A percentile compares a stretch with the other conserved stretches of the same genome.
Conservation (phyloP, 1,284 basidiomycete genomes). For the Malassezia brasiliensis region DNA sequence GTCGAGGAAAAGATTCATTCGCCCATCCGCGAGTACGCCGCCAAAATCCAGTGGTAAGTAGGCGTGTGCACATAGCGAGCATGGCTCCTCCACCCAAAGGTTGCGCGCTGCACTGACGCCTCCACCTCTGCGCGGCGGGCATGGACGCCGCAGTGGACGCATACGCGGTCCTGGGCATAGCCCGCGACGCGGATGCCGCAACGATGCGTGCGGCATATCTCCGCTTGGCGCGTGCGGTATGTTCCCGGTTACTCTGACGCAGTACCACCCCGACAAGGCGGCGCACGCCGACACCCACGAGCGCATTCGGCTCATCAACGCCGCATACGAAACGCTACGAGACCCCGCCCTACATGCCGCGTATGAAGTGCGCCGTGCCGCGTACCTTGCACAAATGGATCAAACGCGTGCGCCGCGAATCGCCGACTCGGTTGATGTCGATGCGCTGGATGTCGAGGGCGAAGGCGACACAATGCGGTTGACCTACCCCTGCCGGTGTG, state of each 20-base stretch:
- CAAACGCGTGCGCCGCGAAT: not conserved
- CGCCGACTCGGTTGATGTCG: conserved; percentile 9
- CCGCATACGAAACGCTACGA: conserved; percentile 14
- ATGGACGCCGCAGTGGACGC: conserved; percentile 7
- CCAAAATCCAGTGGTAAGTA: conserved; percentile 25
- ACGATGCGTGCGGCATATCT: conserved; percentile 15
- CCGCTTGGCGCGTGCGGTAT: conserved; percentile 5
- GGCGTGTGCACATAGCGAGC: not conserved
- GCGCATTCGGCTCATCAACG: conserved; percentile 7
- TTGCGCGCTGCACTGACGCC: not conserved
- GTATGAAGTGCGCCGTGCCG: conserved; percentile 1
- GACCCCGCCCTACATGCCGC: not conserved
- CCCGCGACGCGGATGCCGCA: not conserved
- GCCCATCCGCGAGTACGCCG: conserved; percentile 55
- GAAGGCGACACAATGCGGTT: conserved; percentile 5
- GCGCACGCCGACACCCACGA: not conserved
- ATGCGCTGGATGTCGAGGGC: conserved; percentile 3
- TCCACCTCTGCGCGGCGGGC: not conserved
- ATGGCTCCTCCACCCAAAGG: not conserved
- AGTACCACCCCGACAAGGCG: conserved; percentile 17
- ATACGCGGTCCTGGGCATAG: conserved; percentile 13
- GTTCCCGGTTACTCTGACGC: not conserved
- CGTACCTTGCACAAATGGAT: not conserved
- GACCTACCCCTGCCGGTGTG: conserved; percentile 16
- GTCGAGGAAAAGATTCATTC: conserved; percentile 63